Evolutionary conservation across 2,329 filamentous ascomycete genomes (phyloP), one percentile per base, ranked within the genome.

Genomic region (Berkeleyomyces rouxiae): DNA sequence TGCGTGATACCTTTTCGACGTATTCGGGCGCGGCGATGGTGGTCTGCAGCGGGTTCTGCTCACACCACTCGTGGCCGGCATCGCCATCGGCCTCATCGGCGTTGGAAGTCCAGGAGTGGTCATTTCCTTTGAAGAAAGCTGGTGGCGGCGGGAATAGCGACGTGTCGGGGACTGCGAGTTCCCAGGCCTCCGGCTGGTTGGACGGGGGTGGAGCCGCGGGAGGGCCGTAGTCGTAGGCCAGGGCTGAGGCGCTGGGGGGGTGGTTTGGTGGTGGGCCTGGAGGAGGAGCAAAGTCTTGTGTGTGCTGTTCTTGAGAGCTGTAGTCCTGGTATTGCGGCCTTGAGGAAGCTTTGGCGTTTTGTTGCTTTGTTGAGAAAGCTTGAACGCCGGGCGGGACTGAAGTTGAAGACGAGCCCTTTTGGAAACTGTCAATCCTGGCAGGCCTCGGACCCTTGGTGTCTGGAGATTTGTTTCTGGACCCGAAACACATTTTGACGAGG

Each of bases 61-160:
- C 67, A 68, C 85, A 88, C 86, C 87, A 92, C 13, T 72, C 71
- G 69, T 84, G 80, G 61, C 84, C 88, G 2, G 80, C 79, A 33
- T 82, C 78, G 65, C 85, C 82, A 65, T 88, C 81, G 59, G 78
- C 76, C 67, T 80, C 78, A 2, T 80, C 80, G 1, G 88, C 84
- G 71, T 92, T 92, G 69, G 82, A 84, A 2, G 84, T 79, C 0
- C 83, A 82, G 10, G 86, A 89, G 40, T 72, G 74, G 65, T 87
- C 82, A 68, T 83, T 82, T 58, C 81, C 81, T 61, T 73, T 74
- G 72, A 83, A 83, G 70, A 89, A 78, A 39, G 80, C 79, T 0
- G 87, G 87, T 0, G 87, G 87, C 0, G 86, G 86, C 1, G 87
- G 87, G 51, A 90, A 81, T 7, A 87, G 77, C 0, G 85, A 77